Base-by-base conservation (phyloP, 2,329 filamentous ascomycete genomes). In the Fusarium cicatricum region DNA sequence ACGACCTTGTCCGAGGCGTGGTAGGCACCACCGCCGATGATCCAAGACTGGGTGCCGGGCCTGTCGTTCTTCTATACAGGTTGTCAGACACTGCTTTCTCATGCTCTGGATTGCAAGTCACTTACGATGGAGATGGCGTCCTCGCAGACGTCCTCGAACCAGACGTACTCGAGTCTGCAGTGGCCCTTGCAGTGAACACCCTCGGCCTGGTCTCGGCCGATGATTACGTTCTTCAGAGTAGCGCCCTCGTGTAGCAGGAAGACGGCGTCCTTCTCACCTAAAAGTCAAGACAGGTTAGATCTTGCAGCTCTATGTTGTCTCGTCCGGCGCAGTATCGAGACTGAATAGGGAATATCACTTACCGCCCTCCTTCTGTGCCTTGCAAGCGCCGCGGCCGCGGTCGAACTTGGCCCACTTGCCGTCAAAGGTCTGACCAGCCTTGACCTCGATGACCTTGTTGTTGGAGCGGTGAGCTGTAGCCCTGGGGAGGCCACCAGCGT, bases 191-290 rank as follows among this genome's bases (percentile, higher is more conserved):
- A 82, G 71, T 83, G 80, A 19, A 83, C 75, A 48, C 76, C 80
- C 69, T 81, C 81, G 21, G 77, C 73, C 55, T 82, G 74, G 55
- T 79, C 75, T 15, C 73, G 73, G 12, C 82, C 80, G 52, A 83
- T 82, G 66, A 83, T 81, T 66, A 80, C 80, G 63, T 83, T 83
- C 58, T 74, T 77, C 21, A 84, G 68, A 14, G 75, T 80, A 31
- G 76, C 81, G 37, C 81, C 81, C 46, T 78, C 73, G 66, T 77
- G 72, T 50, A 85, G 72, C 54, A 80, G 73, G 75, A 84, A 84
- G 62, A 84, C 80, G 37, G 81, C 77, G 47, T 62, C 64, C n/a
- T 49, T 48, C 10, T 59, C 51, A 19, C 64, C 77, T 79, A 4
- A 65, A 45, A n/a, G n/a, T n/a, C 11, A 34, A 31, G 17, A 12